Percentiles rank a stretch among this genome's conserved stretches.
Evolutionary conservation across 345 rosid species (phyloP).

Genomic region (Nasturtium officinale): DNA sequence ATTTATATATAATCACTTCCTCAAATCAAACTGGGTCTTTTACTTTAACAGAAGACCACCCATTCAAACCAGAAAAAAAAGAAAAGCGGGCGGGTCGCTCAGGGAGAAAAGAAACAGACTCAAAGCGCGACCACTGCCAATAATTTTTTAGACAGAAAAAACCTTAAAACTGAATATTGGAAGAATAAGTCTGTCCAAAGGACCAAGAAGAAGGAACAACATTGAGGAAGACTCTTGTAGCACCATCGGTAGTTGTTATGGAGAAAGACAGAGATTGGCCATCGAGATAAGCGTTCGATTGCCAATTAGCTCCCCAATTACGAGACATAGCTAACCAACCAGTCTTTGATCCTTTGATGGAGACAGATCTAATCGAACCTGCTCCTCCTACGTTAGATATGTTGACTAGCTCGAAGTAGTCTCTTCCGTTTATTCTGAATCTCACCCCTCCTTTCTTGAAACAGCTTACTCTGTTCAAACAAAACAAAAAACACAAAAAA

Average conservation of each 20-base stretch:
- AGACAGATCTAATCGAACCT: slow-evolving; percentile 69
- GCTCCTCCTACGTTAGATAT: slow-evolving; percentile 75
- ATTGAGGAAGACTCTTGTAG: slow-evolving; percentile 48
- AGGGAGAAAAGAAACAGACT: slow-evolving; percentile 39
- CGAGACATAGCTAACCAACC: slow-evolving; percentile 85
- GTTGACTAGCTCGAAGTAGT: slow-evolving; percentile 81
- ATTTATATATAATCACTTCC: slow-evolving; percentile 1
- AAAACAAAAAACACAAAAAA: neutral
- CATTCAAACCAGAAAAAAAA: neutral
- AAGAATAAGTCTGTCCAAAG: slow-evolving; percentile 67
- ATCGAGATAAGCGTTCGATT: slow-evolving; percentile 77
- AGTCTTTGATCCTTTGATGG: slow-evolving; percentile 75
- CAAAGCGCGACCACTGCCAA: slow-evolving; percentile 48
- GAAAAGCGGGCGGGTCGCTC: slow-evolving; percentile 42
- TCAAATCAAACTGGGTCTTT: slow-evolving; percentile 22
- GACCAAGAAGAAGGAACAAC: slow-evolving; percentile 70
- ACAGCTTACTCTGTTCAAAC: slow-evolving; percentile 74
- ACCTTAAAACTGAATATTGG: slow-evolving; percentile 51
- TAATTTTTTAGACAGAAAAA: neutral
- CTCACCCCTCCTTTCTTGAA: slow-evolving; percentile 82
- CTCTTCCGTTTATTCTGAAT: slow-evolving; percentile 78
- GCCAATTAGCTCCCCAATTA: slow-evolving; percentile 98
- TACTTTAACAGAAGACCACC: slow-evolving; percentile 25
- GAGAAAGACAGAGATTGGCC: slow-evolving; percentile 80
- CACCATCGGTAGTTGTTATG: slow-evolving; percentile 74